A percentile compares a stretch with the other conserved stretches of the same genome.
Evolutionary conservation across 78 protist species (phyloP).

Genomic region (Dictyostelium intermedium): DNA sequence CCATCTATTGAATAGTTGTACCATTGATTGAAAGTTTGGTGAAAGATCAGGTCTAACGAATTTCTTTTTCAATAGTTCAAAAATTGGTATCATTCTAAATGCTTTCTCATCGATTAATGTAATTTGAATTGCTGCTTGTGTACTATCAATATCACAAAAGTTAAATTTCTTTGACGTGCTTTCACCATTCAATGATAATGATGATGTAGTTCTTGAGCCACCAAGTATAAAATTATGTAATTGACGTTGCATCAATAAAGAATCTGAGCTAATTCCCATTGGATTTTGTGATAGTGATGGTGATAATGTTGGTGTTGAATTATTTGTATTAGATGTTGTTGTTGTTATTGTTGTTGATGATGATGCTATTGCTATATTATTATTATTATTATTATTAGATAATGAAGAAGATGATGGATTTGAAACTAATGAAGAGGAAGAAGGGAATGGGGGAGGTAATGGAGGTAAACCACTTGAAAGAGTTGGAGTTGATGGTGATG

Average conservation of each 20-base stretch:
- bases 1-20: slow-evolving; percentile 56
- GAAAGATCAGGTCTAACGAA: slow-evolving; percentile 30
- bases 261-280: not conserved
- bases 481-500: not conserved
- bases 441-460: not conserved
- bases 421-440: not conserved
- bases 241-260: not conserved
- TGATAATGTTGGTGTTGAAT: not conserved
- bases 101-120: slow-evolving; percentile 50
- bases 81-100: slow-evolving; percentile 9
- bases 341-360: not conserved
- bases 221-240: not conserved
- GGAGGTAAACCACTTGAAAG: not conserved
- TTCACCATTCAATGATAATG: not conserved
- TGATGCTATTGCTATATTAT: not conserved
- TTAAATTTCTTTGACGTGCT: slow-evolving; percentile 1
- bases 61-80: slow-evolving; percentile 26
- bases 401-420: not conserved
- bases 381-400: too few relatives aligned
- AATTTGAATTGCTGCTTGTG: slow-evolving; percentile 37
- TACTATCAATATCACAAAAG: slow-evolving; percentile 20
- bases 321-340: not conserved
- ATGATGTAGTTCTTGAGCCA: slow-evolving; percentile 1
- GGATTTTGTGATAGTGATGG: not conserved
- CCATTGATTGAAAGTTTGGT: slow-evolving; percentile 56